Base-by-base conservation (phyloP, 2,329 filamentous ascomycete genomes). In the Calonectria montana region DNA sequence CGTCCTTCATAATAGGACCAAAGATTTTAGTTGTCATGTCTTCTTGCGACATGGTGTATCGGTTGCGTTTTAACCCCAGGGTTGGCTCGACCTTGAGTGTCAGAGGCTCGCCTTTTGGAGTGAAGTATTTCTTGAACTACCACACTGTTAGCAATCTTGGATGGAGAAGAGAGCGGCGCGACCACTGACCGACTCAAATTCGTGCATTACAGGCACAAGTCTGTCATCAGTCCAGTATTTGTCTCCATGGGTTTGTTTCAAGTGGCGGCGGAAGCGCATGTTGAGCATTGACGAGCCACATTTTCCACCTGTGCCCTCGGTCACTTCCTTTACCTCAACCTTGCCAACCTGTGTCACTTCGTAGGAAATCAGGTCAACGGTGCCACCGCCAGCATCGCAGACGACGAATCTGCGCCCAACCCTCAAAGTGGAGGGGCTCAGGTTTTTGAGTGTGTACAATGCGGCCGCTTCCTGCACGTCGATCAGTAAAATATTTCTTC, bases 21-120 rank as follows among this genome's bases (percentile, higher is more conserved):
- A 84, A 83, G 15, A 84, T 82, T 89, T 77, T 86, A 88, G 82
- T 93, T 89, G 77, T 94, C 93, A 82, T 96, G 89, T 48, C 80
- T 91, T 93, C 65, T 81, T 90, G 79, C n/a, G 83, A 66, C 74
- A 84, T 79, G 2, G 80, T 82, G 67, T 74, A 79, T 35, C 74
- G 76, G 31, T 83, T 80, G 47, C 82, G 79, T 37, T 73, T 77
- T 21, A 84, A 62, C 3, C 82, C 81, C 37, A 84, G 79, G 31
- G 76, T 81, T 25, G 81, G 70, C 41, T 84, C 79, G 48, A 83
- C 75, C 59, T 78, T 77, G 81, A 87, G 72, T 70, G 81, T 74
- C 72, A 82, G 62, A 81, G 82, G 69, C 79, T 86, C 67, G 64
- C 81, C 81, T 25, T 80, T 81, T 55, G 72, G 84, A 72, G 55